phyloP scores from a whole-genome alignment of 768 basidiomycete species.

The Phylloporus rhodoxanthus region DNA sequence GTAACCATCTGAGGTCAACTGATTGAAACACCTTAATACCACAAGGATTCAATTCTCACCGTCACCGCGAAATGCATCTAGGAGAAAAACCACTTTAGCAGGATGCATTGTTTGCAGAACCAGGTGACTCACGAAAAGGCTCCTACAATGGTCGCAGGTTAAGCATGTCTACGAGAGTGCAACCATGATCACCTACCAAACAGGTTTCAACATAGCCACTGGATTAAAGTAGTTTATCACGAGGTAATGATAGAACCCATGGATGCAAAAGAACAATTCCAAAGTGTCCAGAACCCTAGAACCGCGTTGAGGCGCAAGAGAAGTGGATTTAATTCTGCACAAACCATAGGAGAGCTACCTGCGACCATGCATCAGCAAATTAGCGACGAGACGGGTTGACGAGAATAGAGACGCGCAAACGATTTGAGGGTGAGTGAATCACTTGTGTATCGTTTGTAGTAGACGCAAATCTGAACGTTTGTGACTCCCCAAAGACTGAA shows the following conservation, averaged over 20 bases:
- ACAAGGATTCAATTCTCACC: slow-evolving; percentile 29
- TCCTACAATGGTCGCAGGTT: slow-evolving; percentile 32
- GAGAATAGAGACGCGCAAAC: slow-evolving; percentile 29
- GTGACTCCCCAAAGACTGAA: slow-evolving; percentile 52
- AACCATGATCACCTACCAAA: slow-evolving; percentile 35
- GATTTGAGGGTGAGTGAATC: slow-evolving; percentile 33
- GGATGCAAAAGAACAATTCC: slow-evolving; percentile 44
- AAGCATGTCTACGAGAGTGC: background rate
- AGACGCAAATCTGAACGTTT: slow-evolving; percentile 47
- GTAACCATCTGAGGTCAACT: slow-evolving; percentile 36
- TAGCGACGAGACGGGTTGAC: slow-evolving; percentile 23
- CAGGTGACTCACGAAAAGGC: slow-evolving; percentile 41
- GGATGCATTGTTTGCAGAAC: background rate
- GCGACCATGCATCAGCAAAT: slow-evolving; percentile 25
- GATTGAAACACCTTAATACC: background rate
- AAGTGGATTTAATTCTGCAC: background rate
- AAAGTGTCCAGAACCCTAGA: slow-evolving; percentile 45
- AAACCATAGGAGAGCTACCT: slow-evolving; percentile 19
- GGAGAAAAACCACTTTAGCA: background rate
- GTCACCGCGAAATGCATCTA: slow-evolving; percentile 53
- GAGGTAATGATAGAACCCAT: slow-evolving; percentile 54
- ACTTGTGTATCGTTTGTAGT: slow-evolving; percentile 35
- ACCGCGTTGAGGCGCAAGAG: background rate
- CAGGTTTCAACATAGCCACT: slow-evolving; percentile 35
- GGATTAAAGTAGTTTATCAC: slow-evolving; percentile 48